phyloP scores from a whole-genome alignment of 139 green algal genomes.

The Diplosphaera chodatii region DNA sequence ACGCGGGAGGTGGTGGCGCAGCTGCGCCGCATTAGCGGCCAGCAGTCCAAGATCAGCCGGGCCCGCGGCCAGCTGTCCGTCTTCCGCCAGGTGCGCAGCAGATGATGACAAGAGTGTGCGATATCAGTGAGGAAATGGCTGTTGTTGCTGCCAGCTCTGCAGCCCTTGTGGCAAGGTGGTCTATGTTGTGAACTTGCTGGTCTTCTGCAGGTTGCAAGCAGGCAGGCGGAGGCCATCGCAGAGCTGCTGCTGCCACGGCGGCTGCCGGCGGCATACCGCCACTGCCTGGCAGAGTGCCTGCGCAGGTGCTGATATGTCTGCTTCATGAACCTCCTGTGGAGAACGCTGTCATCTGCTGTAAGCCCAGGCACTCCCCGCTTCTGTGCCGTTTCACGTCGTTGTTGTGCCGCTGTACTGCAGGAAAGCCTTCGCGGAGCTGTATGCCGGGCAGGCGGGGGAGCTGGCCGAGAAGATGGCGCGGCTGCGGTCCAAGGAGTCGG shows the following conservation, averaged over 20 bases:
- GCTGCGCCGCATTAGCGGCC: slow-evolving; percentile 63
- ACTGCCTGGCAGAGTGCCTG: slow-evolving; percentile 76
- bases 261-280: slow-evolving; percentile 67
- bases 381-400: too few relatives aligned
- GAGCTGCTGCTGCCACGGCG: slow-evolving; percentile 59
- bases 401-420: slow-evolving; percentile 10
- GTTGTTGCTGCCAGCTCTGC: too few relatives aligned
- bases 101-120: too few relatives aligned
- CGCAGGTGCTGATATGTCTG: too few relatives aligned
- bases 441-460: slow-evolving; percentile 46
- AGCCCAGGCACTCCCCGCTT: neutral
- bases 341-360: too few relatives aligned
- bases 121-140: too few relatives aligned
- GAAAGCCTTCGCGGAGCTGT: slow-evolving; percentile 40
- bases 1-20: slow-evolving; percentile 63
- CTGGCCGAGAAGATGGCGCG: slow-evolving; percentile 71
- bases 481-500: slow-evolving; percentile 61
- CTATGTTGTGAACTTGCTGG: neutral
- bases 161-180: slow-evolving; percentile 14
- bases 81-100: slow-evolving; percentile 62
- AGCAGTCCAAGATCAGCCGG: slow-evolving; percentile 75
- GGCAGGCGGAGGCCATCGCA: slow-evolving; percentile 56
- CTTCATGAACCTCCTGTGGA: too few relatives aligned
- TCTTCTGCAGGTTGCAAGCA: slow-evolving; percentile 7
- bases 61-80: slow-evolving; percentile 60